These are phyloP conservation scores for Globisporangium alternatum DNA, from an alignment of 352 stramenopile genomes.

Conservation along the genomic window DNA sequence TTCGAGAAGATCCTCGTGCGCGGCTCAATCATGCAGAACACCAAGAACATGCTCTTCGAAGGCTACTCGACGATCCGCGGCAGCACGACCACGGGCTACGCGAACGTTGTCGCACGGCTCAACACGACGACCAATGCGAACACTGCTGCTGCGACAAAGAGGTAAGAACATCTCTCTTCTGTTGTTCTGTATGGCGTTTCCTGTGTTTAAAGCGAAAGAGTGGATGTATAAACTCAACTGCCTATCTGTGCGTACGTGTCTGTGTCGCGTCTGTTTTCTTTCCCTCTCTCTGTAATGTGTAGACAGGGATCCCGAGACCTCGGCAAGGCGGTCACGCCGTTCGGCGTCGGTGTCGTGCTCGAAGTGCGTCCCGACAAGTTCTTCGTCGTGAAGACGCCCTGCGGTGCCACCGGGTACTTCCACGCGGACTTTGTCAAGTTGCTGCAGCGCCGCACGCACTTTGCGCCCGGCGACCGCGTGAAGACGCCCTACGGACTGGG, in stretches of 20 bases:
- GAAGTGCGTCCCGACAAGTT: constrained; percentile 53
- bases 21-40: constrained; percentile 74
- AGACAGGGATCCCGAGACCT: constrained; percentile 12
- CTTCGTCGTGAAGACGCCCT: constrained; percentile 53
- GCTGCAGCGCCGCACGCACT: constrained; percentile 50
- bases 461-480: constrained; percentile 43
- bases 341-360: constrained; percentile 43
- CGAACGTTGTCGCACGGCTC: constrained; percentile 55
- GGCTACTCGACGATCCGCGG: constrained; percentile 71
- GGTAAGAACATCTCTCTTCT: neutral
- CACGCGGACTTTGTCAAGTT: constrained; percentile 46
- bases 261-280: neutral
- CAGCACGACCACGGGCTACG: constrained; percentile 45
- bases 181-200: neutral
- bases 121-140: constrained; percentile 29
- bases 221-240: constrained; percentile 8
- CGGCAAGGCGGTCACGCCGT: constrained; percentile 48
- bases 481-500: constrained; percentile 52
- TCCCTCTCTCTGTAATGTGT: neutral
- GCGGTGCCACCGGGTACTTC: constrained; percentile 45
- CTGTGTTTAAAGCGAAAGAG: neutral
- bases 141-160: constrained; percentile 1
- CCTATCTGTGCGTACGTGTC: neutral
- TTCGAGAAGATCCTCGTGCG: constrained; percentile 73
- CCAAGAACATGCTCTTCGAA: constrained; percentile 77